These are phyloP conservation scores for Trametes punicea DNA, from an alignment of 768 basidiomycete species.

Conservation along the genomic window DNA sequence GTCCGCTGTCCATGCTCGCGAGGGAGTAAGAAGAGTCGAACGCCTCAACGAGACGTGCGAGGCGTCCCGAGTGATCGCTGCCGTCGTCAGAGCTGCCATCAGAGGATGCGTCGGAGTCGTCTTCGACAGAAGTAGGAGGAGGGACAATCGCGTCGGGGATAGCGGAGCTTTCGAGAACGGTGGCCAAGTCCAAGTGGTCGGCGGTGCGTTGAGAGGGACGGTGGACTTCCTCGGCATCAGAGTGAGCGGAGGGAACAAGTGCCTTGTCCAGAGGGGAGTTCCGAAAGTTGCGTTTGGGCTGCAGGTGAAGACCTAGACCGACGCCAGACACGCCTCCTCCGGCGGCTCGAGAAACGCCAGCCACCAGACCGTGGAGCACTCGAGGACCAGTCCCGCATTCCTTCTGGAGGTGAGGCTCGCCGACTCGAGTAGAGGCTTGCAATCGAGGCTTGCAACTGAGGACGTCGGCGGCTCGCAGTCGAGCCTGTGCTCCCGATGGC, in stretches of 20 bases:
- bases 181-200: neutral
- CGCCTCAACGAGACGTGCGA: neutral
- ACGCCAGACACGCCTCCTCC: neutral
- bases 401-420: neutral
- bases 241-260: neutral
- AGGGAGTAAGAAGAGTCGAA: slow-evolving; percentile 4
- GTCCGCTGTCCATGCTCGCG: slow-evolving; percentile 1
- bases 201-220: neutral
- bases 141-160: neutral
- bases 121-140: neutral
- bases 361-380: neutral
- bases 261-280: neutral
- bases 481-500: neutral
- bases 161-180: neutral
- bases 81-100: neutral
- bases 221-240: neutral
- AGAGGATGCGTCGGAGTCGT: neutral
- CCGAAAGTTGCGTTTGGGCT: neutral
- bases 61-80: neutral
- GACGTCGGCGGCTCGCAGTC: neutral
- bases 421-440: neutral
- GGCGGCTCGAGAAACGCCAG: neutral
- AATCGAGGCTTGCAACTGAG: no score
- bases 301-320: slow-evolving; percentile 2
- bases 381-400: neutral